These are phyloP conservation scores for Setomelanomma holmii DNA, from an alignment of 2,329 filamentous ascomycete genomes.

Conservation along the genomic window DNA sequence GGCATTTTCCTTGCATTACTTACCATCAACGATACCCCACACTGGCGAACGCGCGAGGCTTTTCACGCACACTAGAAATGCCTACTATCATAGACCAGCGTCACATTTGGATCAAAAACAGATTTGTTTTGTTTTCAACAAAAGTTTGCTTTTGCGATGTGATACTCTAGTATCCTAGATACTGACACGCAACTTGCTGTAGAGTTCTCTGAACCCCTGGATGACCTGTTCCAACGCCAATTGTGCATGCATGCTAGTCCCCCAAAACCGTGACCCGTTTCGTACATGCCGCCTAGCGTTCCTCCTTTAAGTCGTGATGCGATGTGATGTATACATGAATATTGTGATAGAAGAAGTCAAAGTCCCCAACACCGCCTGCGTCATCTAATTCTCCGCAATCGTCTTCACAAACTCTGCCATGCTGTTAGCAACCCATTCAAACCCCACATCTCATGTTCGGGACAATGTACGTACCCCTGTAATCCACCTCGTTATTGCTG, in stretches of 20 bases:
- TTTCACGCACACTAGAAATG: conserved; percentile 36
- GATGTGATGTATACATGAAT: conserved; percentile 1
- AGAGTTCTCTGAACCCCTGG: background rate
- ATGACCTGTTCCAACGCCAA: conserved; percentile 34
- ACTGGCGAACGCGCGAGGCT: conserved; percentile 42
- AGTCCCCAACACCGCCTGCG: background rate
- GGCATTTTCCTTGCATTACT: conserved; percentile 1
- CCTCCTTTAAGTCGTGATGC: conserved; percentile 9
- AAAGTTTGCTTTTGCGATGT: background rate
- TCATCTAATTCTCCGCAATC: conserved; percentile 47
- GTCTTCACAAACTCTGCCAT: conserved; percentile 49
- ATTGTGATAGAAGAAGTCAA: conserved; percentile 5
- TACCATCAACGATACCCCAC: conserved; percentile 40
- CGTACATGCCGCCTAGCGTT: conserved; percentile 23
- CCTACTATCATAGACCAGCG: conserved; percentile 36
- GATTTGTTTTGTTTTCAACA: conserved; percentile 9
- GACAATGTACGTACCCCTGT: conserved; percentile 71
- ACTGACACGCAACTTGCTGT: too few species aligned
- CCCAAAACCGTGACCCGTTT: conserved; percentile 29
- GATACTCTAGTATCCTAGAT: conserved; percentile 8
- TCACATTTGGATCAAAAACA: conserved; percentile 43
- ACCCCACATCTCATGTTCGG: background rate
- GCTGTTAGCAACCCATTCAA: background rate
- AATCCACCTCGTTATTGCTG: conserved; percentile 95
- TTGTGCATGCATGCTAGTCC: conserved; percentile 35